These are phyloP conservation scores for Wickerhamomyces strasburgensis DNA, from an alignment of 805 yeast species.

Conservation along the genomic window DNA sequence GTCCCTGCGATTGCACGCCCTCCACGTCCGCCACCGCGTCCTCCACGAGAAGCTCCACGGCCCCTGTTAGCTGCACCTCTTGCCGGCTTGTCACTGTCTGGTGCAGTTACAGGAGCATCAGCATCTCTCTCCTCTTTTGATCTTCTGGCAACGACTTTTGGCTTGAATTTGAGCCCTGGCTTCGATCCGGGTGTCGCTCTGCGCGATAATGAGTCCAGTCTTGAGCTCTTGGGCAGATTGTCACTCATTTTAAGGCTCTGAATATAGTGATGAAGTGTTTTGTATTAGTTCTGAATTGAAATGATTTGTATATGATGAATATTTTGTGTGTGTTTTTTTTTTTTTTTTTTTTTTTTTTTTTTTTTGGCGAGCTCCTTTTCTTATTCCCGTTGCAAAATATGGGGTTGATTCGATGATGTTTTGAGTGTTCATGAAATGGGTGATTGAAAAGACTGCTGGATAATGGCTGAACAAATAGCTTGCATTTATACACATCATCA, in stretches of 20 bases:
- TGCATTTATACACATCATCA: too few species aligned
- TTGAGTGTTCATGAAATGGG: too few species aligned
- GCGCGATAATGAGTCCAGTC: conserved; percentile 37
- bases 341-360: too few species aligned
- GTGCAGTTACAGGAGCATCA: conserved; percentile 46
- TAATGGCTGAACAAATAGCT: too few species aligned
- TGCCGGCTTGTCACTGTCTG: conserved; percentile 7
- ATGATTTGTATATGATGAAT: too few species aligned
- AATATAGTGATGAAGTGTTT: background rate
- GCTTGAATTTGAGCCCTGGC: conserved; percentile 70
- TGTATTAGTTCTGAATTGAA: background rate
- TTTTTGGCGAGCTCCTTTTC: too few species aligned
- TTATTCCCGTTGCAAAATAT: too few species aligned
- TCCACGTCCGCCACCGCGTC: conserved; percentile 20
- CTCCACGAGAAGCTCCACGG: conserved; percentile 18
- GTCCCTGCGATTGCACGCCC: conserved; percentile 36
- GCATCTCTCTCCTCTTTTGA: conserved; percentile 80
- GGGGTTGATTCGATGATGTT: too few species aligned
- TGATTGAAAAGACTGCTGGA: too few species aligned
- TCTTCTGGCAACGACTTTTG: conserved; percentile 82
- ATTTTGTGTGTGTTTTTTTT: too few species aligned
- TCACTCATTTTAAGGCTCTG: conserved; percentile 16
- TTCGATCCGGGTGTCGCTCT: conserved; percentile 30
- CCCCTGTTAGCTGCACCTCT: conserved; percentile 8
- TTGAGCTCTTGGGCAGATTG: conserved; percentile 19